Conservation (phyloP, 129 eudicot species). For the Smallanthus sonchifolius region DNA sequence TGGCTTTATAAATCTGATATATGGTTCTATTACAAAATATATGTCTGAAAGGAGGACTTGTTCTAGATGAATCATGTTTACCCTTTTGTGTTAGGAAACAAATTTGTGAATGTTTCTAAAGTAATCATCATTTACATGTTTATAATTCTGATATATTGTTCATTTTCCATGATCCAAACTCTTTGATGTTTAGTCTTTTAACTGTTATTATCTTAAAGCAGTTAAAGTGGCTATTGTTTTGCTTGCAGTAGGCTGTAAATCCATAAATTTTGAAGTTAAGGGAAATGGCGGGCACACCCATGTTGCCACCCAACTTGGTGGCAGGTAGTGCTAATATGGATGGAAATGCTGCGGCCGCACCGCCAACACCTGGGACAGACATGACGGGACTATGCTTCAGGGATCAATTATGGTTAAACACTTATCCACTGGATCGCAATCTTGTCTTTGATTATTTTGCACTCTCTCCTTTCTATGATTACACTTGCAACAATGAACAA, state of each 20-base stretch:
- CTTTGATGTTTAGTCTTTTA: not conserved
- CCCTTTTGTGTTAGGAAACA: not conserved
- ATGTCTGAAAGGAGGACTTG: not conserved
- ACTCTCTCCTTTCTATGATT: conserved; percentile 85
- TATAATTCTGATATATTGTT: not conserved
- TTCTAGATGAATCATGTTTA: not conserved
- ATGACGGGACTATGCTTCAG: conserved; percentile 92
- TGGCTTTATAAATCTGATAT: not conserved
- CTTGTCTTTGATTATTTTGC: conserved; percentile 90
- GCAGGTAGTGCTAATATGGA: conserved; percentile 37
- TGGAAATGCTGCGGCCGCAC: conserved; percentile 43
- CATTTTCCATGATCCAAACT: not conserved
- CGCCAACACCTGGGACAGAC: conserved; percentile 80
- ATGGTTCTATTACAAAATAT: not conserved
- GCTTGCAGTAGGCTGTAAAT: not conserved
- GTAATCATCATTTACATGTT: not conserved
- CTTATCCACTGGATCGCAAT: conserved; percentile 81
- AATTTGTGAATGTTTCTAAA: not conserved
- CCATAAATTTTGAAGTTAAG: not conserved
- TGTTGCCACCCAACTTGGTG: conserved; percentile 46
- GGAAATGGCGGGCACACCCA: conserved; percentile 68
- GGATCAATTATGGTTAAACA: conserved; percentile 80
- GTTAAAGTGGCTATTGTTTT: not conserved
- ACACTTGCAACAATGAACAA: conserved; percentile 78
- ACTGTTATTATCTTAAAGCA: too few relatives aligned